These are phyloP conservation scores for Quercus wislizeni DNA, from an alignment of 306 rosid genomes.

Conservation along the genomic window DNA sequence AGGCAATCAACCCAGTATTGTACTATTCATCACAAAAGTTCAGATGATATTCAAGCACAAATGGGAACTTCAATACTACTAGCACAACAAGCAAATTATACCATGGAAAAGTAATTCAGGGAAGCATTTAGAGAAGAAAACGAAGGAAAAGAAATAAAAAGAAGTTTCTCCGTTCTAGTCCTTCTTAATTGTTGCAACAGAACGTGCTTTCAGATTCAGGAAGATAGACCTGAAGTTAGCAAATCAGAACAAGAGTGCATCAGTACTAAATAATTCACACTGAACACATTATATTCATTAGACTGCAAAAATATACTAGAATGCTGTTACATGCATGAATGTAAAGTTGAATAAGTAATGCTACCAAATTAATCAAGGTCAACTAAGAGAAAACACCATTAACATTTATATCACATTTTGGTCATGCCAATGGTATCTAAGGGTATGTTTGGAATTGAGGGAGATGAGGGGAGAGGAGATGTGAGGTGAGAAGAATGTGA, in stretches of 20 bases:
- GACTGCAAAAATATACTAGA: neutral
- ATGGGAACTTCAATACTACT: neutral
- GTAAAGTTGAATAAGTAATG: neutral
- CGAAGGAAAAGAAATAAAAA: neutral
- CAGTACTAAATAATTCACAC: neutral
- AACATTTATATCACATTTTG: neutral
- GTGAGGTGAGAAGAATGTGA: too few relatives aligned
- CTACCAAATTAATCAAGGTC: neutral
- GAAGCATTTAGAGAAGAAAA: neutral
- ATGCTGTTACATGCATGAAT: neutral
- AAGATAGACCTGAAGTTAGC: constrained; percentile 72
- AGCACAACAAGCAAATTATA: neutral
- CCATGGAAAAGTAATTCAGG: neutral
- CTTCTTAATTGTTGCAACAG: constrained; percentile 60
- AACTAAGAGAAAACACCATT: neutral
- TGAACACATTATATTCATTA: neutral
- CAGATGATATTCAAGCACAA: neutral
- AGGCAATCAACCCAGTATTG: neutral
- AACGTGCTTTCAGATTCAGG: constrained; percentile 82
- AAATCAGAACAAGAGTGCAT: constrained; percentile 16
- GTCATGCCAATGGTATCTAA: neutral
- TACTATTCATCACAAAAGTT: neutral
- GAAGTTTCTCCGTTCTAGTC: constrained; percentile 26
- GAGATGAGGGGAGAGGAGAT: too few relatives aligned
- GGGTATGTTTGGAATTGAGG: too few relatives aligned